phyloP scores from a whole-genome alignment of 805 yeast genomes.

The Candida caryicola region DNA sequence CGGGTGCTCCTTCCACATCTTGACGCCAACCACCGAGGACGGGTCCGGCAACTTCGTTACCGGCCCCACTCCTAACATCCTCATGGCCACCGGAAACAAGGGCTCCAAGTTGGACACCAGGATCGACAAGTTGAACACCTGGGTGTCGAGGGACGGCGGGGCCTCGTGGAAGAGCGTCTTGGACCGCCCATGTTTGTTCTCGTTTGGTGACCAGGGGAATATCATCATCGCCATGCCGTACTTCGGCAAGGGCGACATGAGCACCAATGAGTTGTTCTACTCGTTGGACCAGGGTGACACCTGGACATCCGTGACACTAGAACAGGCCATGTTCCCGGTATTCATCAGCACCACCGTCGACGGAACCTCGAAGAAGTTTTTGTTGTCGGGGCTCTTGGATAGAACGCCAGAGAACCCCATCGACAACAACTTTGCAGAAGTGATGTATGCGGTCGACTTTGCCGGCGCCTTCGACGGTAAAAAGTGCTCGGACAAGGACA shows the following conservation, averaged over 20 bases:
- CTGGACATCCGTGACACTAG: slow-evolving; percentile 56
- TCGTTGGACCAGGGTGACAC: slow-evolving; percentile 73
- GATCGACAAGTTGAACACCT: slow-evolving; percentile 41
- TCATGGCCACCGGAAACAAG: slow-evolving; percentile 30
- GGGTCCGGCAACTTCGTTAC: slow-evolving; percentile 44
- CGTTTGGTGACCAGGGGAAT: slow-evolving; percentile 79
- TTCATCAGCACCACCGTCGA: slow-evolving; percentile 59
- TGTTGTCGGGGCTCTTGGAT: slow-evolving; percentile 44
- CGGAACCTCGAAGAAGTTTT: slow-evolving; percentile 62
- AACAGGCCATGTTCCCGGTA: slow-evolving; percentile 38
- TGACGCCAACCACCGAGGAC: slow-evolving; percentile 29
- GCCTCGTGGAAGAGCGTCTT: slow-evolving; percentile 60
- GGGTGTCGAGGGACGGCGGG: slow-evolving; percentile 75
- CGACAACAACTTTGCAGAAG: slow-evolving; percentile 13
- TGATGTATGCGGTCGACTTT: slow-evolving; percentile 51
- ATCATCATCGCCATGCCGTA: slow-evolving; percentile 59
- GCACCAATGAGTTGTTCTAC: slow-evolving; percentile 39
- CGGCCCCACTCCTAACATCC: slow-evolving; percentile 55
- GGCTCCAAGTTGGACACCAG: slow-evolving; percentile 23
- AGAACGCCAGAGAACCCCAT: slow-evolving; percentile 7
- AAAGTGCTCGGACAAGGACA: slow-evolving; percentile 47
- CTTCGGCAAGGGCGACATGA: slow-evolving; percentile 21
- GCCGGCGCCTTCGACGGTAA: slow-evolving; percentile 51
- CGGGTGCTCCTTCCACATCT: slow-evolving; percentile 49
- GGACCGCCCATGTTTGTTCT: slow-evolving; percentile 50